Evolutionary conservation across 2,329 filamentous ascomycete species (phyloP), one percentile per base, ranked within the genome.

Genomic region (Diaporthe citri): DNA sequence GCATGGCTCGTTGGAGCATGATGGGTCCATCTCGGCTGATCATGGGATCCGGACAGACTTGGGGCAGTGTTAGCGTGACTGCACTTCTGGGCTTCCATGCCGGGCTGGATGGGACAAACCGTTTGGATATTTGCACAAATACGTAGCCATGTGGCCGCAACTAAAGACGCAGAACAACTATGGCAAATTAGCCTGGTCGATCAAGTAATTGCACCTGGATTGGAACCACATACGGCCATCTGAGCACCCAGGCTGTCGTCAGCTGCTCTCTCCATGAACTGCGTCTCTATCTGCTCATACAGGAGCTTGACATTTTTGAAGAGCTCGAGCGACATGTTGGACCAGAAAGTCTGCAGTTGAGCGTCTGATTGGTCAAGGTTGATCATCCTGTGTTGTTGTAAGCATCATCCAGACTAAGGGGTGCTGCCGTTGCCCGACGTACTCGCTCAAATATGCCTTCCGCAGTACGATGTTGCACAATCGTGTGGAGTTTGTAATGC

Each of bases 401-500:
- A n/a, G 22, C 28, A 12, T 8, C 28, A 22, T 55, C 4, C 34
- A 66, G 8, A 46, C 12, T 9, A 20, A 64, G 2, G 36, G 15
- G 12, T 28, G 2, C 15, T 20, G 46, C n/a, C 2, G 71, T 25
- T 34, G n/a, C 31, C 12, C 3, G 43, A 78, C 85, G 67, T 81
- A 90, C 88, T 89, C 86, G 62, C 84, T 82, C 57, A 90, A 78
- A 78, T 90, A 90, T n/a, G 88, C 85, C 72, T 88, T 87, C 25
- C 89, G 86, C 31, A 90, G 81, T 20, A 91, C 86, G 72, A 91
- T 90, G 74, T 90, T 89, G 79, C 88, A 90, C 7, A 91, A 85
- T 4, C 89, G 85, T 2, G 88, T 85, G 72, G 88, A 86, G 83
- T 90, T 90, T 5, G 88, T 90, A 7, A 90, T 85, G 56, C 87